These are phyloP conservation scores for Trichoderma asperellum DNA, from an alignment of 2,329 filamentous ascomycete genomes.

Conservation along the genomic window DNA sequence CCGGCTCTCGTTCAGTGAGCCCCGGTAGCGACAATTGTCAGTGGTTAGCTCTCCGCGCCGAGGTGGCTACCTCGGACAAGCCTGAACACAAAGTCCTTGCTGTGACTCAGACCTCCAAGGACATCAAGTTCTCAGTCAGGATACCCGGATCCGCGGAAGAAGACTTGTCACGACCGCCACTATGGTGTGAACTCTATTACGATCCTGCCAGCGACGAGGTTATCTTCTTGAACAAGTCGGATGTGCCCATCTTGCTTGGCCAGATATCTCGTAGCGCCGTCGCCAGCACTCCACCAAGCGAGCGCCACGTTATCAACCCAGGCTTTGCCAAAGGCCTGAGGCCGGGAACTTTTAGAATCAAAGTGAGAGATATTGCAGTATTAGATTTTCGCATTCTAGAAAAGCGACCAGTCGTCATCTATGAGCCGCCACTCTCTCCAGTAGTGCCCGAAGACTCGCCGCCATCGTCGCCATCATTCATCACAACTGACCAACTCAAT, in stretches of 20 bases:
- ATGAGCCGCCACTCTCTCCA: slow-evolving; percentile 40
- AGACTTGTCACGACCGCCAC: slow-evolving; percentile 49
- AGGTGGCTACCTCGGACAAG: slow-evolving; percentile 55
- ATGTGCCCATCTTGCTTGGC: slow-evolving; percentile 56
- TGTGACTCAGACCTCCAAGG: slow-evolving; percentile 62
- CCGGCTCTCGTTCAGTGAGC: slow-evolving; percentile 57
- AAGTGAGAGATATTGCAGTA: slow-evolving; percentile 52
- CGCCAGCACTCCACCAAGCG: slow-evolving; percentile 46
- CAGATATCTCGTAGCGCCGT: slow-evolving; percentile 48
- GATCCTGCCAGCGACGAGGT: slow-evolving; percentile 62
- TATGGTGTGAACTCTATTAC: slow-evolving; percentile 66
- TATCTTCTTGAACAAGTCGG: slow-evolving; percentile 60
- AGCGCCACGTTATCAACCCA: slow-evolving; percentile 51
- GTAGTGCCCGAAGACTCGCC: slow-evolving; percentile 35
- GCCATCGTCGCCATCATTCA: slow-evolving; percentile 34
- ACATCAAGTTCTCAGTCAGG: slow-evolving; percentile 63
- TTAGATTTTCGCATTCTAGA: slow-evolving; percentile 63
- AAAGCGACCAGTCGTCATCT: slow-evolving; percentile 53
- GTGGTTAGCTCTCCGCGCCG: slow-evolving; percentile 60
- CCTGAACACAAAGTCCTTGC: slow-evolving; percentile 61
- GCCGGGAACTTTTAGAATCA: slow-evolving; percentile 62
- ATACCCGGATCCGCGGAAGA: slow-evolving; percentile 55
- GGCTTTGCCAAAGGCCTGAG: slow-evolving; percentile 51
- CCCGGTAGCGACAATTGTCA: slow-evolving; percentile 60
- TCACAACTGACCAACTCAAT: slow-evolving; percentile 40